Percentiles rank a stretch among this genome's conserved stretches.
Evolutionary conservation across 495 filamentous ascomycete genomes (phyloP).

Genomic region (Tuber umbilicatum): DNA sequence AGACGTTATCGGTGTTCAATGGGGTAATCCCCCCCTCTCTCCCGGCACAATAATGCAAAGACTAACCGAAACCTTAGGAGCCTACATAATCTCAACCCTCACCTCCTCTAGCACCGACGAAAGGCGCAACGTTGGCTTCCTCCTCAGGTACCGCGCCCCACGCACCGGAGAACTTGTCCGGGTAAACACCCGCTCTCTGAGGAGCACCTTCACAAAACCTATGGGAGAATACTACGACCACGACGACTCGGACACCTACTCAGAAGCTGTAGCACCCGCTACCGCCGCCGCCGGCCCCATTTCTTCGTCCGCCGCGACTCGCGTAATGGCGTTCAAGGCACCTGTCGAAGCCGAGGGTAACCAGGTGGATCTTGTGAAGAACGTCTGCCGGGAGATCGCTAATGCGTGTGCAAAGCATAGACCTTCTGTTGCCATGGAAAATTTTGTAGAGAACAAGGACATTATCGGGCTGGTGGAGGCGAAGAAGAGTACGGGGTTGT

Average conservation of each 20-base stretch:
- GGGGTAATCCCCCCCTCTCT: conserved; percentile 43
- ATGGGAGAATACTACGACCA: conserved; percentile 1
- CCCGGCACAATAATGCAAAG: background rate
- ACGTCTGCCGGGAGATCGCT: conserved; percentile 47
- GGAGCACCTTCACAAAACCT: conserved; percentile 47
- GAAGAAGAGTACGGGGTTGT: conserved; percentile 73
- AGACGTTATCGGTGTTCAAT: conserved; percentile 60
- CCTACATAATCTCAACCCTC: conserved; percentile 82
- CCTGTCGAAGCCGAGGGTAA: conserved; percentile 11
- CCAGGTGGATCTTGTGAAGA: conserved; percentile 14
- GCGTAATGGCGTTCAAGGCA: conserved; percentile 56
- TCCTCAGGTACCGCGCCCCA: conserved; percentile 66
- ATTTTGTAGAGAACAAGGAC: conserved; percentile 60
- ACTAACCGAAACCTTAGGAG: conserved; percentile 43
- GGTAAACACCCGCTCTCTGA: conserved; percentile 77
- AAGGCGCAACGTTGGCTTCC: conserved; percentile 70
- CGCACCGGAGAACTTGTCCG: conserved; percentile 53
- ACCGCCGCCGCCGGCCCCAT: background rate
- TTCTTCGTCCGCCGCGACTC: conserved; percentile 38
- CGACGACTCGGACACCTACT: conserved; percentile 25
- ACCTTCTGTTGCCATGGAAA: conserved; percentile 9
- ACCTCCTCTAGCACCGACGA: conserved; percentile 67
- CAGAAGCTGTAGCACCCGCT: conserved; percentile 9
- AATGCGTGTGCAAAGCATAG: conserved; percentile 41
- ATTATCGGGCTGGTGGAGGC: conserved; percentile 78